Evolutionary conservation across 208 protist species (phyloP), one percentile per base, ranked within the genome.

Genomic region (Crithidia thermophila): DNA sequence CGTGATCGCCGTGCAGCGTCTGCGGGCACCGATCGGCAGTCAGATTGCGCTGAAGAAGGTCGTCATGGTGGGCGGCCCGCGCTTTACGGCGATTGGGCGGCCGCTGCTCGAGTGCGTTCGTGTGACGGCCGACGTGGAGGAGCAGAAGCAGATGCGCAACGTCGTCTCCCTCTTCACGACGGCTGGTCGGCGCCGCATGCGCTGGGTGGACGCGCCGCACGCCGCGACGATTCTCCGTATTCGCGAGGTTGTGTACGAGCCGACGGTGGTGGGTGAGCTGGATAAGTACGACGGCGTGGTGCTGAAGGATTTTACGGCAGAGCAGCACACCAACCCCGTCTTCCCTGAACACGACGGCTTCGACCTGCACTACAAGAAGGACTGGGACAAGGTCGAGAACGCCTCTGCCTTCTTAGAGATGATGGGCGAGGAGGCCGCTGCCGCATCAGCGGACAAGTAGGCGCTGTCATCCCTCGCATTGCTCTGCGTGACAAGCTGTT

Each of bases 141-240:
- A 98, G 78, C 92, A 98, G 59, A 94, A 91, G 57, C 78, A 84
- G 13, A 88, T 95, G 86, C 87, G 90, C 34, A 94, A 94, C 66
- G 80, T 93, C 3, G 84, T 96, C 10, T 94, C 88, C 13, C 75
- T 94, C 20, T 93, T 91, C 67, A 66, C 75, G n/a, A 85, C 82
- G 9, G 81, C 84, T 0, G 89, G 87, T 10, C 68, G 87, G 1
- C 77, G 89, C 10, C 78, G 73, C 10, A 65, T 83, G 58, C 79
- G 85, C 6, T 96, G 88, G 87, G 71, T 92, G 16, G 88, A 96
- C 67, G 76, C 77, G 9, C 82, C 79, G 30, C 88, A 96, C 67
- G 79, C 86, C 7, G 91, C 83, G 0, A 96, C 85, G n/a, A 85
- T 94, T 28, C 63, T 96, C 10, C 84, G 91, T 37, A 88, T 96